phyloP scores from a whole-genome alignment of 345 rosid genomes.

The Rubroshorea leprosula region DNA sequence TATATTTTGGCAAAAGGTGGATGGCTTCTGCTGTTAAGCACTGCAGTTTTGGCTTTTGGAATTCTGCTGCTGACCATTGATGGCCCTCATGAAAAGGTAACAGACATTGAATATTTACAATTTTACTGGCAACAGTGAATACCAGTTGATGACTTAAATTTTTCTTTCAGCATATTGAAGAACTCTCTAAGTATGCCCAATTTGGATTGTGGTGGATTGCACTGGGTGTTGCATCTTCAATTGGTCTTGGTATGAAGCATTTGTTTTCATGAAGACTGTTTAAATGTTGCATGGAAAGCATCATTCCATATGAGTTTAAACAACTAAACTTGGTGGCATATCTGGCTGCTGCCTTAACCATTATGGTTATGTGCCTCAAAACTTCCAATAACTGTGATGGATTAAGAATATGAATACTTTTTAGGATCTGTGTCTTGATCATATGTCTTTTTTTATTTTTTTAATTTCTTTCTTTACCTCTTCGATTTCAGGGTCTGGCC shows the following conservation, averaged over 20 bases:
- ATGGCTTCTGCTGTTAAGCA: slow-evolving; percentile 49
- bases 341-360: no score
- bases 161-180: slow-evolving; percentile 60
- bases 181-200: slow-evolving; percentile 49
- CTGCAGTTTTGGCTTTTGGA: slow-evolving; percentile 29
- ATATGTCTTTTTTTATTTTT: neutral
- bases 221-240: slow-evolving; percentile 93
- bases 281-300: neutral
- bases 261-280: neutral
- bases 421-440: neutral
- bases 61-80: slow-evolving; percentile 54
- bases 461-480: neutral
- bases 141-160: neutral
- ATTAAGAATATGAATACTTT: neutral
- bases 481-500: slow-evolving; percentile 66
- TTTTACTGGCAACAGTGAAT: neutral
- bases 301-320: neutral
- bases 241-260: slow-evolving; percentile 77
- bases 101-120: neutral
- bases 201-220: slow-evolving; percentile 91
- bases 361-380: neutral
- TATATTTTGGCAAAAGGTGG: slow-evolving; percentile 34
- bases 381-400: neutral
- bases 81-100: slow-evolving; percentile 72
- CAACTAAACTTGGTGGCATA: neutral